Conservation (phyloP, 2,329 filamentous ascomycete species). For the Penicillium nordicum region DNA sequence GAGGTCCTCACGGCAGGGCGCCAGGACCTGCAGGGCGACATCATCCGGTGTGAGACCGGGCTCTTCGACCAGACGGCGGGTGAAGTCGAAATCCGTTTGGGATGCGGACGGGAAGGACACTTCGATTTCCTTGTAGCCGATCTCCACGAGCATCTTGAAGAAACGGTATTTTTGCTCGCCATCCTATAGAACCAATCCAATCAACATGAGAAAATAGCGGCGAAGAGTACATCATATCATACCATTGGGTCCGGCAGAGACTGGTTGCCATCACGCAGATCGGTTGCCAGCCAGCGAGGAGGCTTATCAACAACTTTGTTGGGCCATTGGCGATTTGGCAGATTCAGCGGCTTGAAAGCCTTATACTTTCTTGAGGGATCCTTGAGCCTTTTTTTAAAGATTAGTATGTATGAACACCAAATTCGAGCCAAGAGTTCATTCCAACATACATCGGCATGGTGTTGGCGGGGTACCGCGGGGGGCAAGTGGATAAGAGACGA, state of each 20-base stretch:
- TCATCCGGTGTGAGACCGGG: slow-evolving; percentile 81
- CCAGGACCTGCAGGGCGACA: slow-evolving; percentile 87
- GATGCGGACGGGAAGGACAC: slow-evolving; percentile 93
- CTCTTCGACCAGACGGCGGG: slow-evolving; percentile 77
- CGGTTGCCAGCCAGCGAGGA: slow-evolving; percentile 85
- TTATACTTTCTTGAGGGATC: slow-evolving; percentile 50
- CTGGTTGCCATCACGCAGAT: slow-evolving; percentile 91
- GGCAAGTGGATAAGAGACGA: slow-evolving; percentile 17
- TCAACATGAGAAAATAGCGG: neutral
- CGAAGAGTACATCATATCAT: slow-evolving; percentile 28
- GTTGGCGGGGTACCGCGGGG: slow-evolving; percentile 26
- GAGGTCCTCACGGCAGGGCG: slow-evolving; percentile 86
- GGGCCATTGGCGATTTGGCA: slow-evolving; percentile 68
- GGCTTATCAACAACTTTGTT: slow-evolving; percentile 76
- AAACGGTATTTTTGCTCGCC: slow-evolving; percentile 92
- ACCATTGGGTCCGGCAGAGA: slow-evolving; percentile 91
- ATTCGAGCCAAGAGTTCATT: neutral
- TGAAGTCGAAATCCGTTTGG: slow-evolving; percentile 95
- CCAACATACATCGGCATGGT: slow-evolving; percentile 39
- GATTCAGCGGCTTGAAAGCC: slow-evolving; percentile 45
- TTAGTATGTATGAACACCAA: slow-evolving; percentile 7
- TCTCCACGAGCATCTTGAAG: slow-evolving; percentile 88
- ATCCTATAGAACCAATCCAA: slow-evolving; percentile 54
- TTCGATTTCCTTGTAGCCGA: slow-evolving; percentile 98
- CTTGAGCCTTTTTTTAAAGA: slow-evolving; percentile 39